Evolutionary conservation across 2,329 filamentous ascomycete genomes (phyloP).

Genomic region (Pseudogymnoascus sp.): DNA sequence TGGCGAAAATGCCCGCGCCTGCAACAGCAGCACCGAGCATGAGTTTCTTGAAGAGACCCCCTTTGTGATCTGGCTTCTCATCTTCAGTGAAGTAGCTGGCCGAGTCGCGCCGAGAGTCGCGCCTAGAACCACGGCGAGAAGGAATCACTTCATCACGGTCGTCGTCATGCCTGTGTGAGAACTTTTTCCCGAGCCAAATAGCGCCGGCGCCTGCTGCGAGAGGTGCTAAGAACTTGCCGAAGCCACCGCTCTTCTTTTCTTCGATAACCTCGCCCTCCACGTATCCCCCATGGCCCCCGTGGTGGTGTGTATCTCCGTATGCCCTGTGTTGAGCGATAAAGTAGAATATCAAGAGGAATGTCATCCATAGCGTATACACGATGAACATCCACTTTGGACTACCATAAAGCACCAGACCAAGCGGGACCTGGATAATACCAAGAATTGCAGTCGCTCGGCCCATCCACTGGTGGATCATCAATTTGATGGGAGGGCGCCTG

Average conservation of each 20-base stretch:
- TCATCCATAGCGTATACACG: slow-evolving; percentile 71
- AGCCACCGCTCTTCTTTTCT: slow-evolving; percentile 35
- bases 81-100: slow-evolving; percentile 48
- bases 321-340: slow-evolving; percentile 60
- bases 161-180: slow-evolving; percentile 16
- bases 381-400: slow-evolving; percentile 81
- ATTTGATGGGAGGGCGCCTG: slow-evolving; percentile 28
- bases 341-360: slow-evolving; percentile 62
- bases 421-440: slow-evolving; percentile 76
- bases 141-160: slow-evolving; percentile 41
- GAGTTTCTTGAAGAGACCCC: slow-evolving; percentile 53
- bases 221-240: slow-evolving; percentile 33
- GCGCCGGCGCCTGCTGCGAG: slow-evolving; percentile 50
- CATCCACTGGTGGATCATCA: slow-evolving; percentile 71
- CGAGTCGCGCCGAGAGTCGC: slow-evolving; percentile 40
- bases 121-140: slow-evolving; percentile 35
- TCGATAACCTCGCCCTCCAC: slow-evolving; percentile 36
- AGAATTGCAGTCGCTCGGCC: slow-evolving; percentile 71
- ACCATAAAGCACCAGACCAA: slow-evolving; percentile 86
- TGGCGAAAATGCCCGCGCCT: slow-evolving; percentile 54
- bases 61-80: slow-evolving; percentile 49
- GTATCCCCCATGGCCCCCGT: slow-evolving; percentile 20
- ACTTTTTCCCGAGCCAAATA: slow-evolving; percentile 35
- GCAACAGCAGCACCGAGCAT: slow-evolving; percentile 51
- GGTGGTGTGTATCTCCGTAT: slow-evolving; percentile 6